Evolutionary conservation across 176 grass and related monocot genomes (phyloP).

Genomic region (Rhynchospora tenuis): DNA sequence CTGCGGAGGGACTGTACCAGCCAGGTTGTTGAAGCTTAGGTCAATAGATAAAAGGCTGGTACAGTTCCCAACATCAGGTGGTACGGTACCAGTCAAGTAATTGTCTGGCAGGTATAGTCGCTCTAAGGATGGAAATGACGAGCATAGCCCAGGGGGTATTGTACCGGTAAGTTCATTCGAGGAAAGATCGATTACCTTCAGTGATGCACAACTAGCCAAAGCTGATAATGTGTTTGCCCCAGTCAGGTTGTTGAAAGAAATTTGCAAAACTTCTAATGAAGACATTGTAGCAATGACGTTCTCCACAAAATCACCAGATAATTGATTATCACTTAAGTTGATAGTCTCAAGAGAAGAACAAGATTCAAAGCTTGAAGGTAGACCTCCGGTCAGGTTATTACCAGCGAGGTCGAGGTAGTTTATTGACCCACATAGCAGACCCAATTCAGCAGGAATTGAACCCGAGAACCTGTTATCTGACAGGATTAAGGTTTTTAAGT

Average conservation of each 20-base stretch:
- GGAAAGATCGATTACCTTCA: slow-evolving; percentile 65
- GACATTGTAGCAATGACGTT: slow-evolving; percentile 55
- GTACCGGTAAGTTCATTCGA: slow-evolving; percentile 59
- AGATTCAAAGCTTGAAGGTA: slow-evolving; percentile 53
- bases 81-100: slow-evolving; percentile 51
- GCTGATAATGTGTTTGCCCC: slow-evolving; percentile 44
- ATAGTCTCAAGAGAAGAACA: slow-evolving; percentile 59
- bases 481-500: slow-evolving; percentile 52
- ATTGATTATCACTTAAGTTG: slow-evolving; percentile 59
- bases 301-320: slow-evolving; percentile 62
- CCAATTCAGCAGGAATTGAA: slow-evolving; percentile 46
- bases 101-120: slow-evolving; percentile 72
- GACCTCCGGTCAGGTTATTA: slow-evolving; percentile 49
- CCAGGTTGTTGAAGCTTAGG: slow-evolving; percentile 82
- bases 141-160: slow-evolving; percentile 54
- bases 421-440: slow-evolving; percentile 51
- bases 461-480: slow-evolving; percentile 53
- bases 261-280: slow-evolving; percentile 46
- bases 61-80: slow-evolving; percentile 47
- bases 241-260: slow-evolving; percentile 81
- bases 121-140: slow-evolving; percentile 38
- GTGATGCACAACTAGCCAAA: slow-evolving; percentile 48
- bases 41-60: slow-evolving; percentile 68
- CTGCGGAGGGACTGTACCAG: slow-evolving; percentile 41
- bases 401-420: slow-evolving; percentile 47